These are phyloP conservation scores for Deakozyma indianensis DNA, from an alignment of 805 yeast species.

Conservation along the genomic window DNA sequence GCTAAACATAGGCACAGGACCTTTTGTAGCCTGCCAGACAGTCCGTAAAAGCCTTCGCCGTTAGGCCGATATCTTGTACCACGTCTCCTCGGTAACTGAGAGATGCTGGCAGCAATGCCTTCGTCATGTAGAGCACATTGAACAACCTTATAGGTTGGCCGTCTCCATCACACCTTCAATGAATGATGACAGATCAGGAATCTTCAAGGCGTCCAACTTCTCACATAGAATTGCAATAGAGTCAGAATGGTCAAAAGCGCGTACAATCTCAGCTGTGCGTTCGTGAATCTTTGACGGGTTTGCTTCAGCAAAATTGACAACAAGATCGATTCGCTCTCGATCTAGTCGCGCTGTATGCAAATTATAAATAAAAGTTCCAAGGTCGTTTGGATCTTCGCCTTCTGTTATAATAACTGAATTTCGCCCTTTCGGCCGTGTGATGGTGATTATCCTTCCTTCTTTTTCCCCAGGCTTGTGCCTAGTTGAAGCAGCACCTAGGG, in stretches of 20 bases:
- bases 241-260: background rate
- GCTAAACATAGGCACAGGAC: too few species aligned
- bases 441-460: background rate
- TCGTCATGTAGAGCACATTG: too few species aligned
- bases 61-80: too few species aligned
- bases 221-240: background rate
- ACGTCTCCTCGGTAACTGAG: too few species aligned
- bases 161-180: background rate
- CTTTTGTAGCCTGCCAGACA: too few species aligned
- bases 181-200: background rate
- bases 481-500: background rate
- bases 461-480: background rate
- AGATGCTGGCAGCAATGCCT: too few species aligned
- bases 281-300: background rate
- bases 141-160: too few species aligned
- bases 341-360: conserved; percentile 7
- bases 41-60: too few species aligned
- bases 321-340: conserved; percentile 7
- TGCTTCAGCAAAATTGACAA: conserved; percentile 3
- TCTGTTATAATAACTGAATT: background rate
- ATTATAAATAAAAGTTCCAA: background rate
- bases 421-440: background rate
- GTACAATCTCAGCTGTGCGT: background rate
- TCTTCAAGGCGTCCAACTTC: background rate
- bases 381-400: background rate